These are phyloP conservation scores for Malus domestica DNA, from an alignment of 306 rosid species.

Conservation along the genomic window DNA sequence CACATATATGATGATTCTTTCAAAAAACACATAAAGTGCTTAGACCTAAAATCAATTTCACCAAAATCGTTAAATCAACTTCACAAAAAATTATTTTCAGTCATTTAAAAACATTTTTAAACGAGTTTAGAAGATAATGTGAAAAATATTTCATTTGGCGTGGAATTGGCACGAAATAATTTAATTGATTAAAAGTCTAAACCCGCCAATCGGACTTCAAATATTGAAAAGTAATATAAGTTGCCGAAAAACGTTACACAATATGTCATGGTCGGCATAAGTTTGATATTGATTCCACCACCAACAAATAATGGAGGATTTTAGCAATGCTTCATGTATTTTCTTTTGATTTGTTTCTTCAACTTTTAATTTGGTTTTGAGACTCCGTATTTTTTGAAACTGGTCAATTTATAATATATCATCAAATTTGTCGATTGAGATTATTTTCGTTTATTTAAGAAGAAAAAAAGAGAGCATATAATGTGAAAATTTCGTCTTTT, in stretches of 20 bases:
- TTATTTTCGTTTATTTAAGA: too few species aligned
- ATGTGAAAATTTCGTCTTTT: too few species aligned
- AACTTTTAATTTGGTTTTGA: neutral
- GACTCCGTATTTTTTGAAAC: neutral
- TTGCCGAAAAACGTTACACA: neutral
- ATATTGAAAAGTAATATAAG: neutral
- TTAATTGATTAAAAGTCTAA: neutral
- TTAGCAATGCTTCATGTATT: neutral
- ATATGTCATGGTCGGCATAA: neutral
- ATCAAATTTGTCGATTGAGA: neutral
- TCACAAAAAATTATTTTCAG: too few species aligned
- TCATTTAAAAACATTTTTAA: too few species aligned
- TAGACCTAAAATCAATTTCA: too few species aligned
- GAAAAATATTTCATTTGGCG: neutral
- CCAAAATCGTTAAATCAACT: too few species aligned
- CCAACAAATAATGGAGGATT: neutral
- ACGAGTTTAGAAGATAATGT: too few species aligned
- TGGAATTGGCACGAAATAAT: neutral
- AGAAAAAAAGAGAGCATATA: too few species aligned
- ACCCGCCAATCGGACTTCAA: neutral
- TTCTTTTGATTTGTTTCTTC: too few species aligned
- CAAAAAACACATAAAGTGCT: too few species aligned
- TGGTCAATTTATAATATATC: neutral
- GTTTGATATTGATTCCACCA: neutral
- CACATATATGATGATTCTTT: too few species aligned